Percentiles rank a stretch among this genome's conserved stretches.
Evolutionary conservation across 164 flowering plant genomes (phyloP).

Genomic region (Warburgia ugandensis): DNA sequence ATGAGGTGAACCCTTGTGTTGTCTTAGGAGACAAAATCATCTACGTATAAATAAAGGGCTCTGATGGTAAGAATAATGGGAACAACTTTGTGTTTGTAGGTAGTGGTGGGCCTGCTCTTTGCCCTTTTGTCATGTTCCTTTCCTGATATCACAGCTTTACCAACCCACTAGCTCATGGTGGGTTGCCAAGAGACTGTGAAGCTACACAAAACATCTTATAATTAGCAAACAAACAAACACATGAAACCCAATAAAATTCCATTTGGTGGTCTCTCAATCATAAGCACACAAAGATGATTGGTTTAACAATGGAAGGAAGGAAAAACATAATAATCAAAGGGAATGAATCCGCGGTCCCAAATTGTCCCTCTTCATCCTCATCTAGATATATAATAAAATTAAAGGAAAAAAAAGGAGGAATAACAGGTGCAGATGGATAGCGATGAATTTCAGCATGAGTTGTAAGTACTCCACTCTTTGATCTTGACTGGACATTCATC

Average conservation of each 20-base stretch:
- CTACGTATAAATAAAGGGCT: slow-evolving; percentile 17
- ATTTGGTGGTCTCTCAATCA: slow-evolving; percentile 7
- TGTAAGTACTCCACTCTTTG: too few relatives aligned
- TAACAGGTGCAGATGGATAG: too few relatives aligned
- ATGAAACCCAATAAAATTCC: not conserved
- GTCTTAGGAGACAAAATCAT: slow-evolving; percentile 45
- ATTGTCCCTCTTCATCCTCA: not conserved
- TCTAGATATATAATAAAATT: too few relatives aligned
- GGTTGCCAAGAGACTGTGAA: not conserved
- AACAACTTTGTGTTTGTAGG: slow-evolving; percentile 1
- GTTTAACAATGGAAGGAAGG: too few relatives aligned
- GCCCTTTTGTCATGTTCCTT: slow-evolving; percentile 2
- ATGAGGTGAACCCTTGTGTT: slow-evolving; percentile 37
- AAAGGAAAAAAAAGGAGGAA: too few relatives aligned
- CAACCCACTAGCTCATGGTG: slow-evolving; percentile 14
- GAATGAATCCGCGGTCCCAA: slow-evolving; percentile 13
- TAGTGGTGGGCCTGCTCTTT: slow-evolving; percentile 11
- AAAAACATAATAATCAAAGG: slow-evolving; percentile 5
- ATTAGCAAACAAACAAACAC: not conserved
- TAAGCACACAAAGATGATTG: slow-evolving; percentile 8
- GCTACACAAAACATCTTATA: not conserved
- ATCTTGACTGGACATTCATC: too few relatives aligned
- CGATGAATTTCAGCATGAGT: too few relatives aligned
- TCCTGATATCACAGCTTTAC: slow-evolving; percentile 11
- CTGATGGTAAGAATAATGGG: slow-evolving; percentile 15